Base-by-base conservation (phyloP, 176 grass and related monocot species). In the Musa troglodytarum region DNA sequence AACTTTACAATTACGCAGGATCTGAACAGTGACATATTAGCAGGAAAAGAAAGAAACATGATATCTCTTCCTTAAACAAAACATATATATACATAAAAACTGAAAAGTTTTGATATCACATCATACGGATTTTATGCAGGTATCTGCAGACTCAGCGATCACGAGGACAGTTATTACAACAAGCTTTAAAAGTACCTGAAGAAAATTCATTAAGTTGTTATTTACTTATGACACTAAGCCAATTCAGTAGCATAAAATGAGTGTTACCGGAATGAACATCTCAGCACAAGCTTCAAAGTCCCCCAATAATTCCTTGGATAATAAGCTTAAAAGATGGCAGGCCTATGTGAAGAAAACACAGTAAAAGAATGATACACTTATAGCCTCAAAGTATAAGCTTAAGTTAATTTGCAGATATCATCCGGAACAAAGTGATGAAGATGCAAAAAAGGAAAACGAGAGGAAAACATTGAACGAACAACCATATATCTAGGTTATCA, bases 131-230 rank as follows among this genome's bases (percentile, higher is more conserved):
- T 98, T 98, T 79, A 98, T 93, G 59, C 94, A 98, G 54, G 89
- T 91, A 74, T 98, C 94, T 49, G 94, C 78, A 65, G 94, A 98
- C 85, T 98, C 94, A 66, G 94, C 94, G 54, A 98, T 98, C 53
- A 98, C 90, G 66, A 93, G 90, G 50, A 98, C 94, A 69, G 94
- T 98, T 83, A 98, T 98, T 22, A 98, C 94, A 83, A 98, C 94
- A 80, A 93, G 90, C 90, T 98, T 98, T 75, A 98, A 93, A 81
- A 98, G 90, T 77, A 98, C 72, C 94, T 98, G 88, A 77, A 65
- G 75, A 49, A 66, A 22, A 56, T 53, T 75, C 49, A 20, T 70
- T 1, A 20, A 78, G 80, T 82, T 77, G 69, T 54, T 61, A 76
- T 79, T 58, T 68, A 75, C 19, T 57, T 63, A 80, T 23, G 19